Base-by-base conservation (phyloP, 192 early-diverging fungal species). In the Coemansia aciculifera region DNA sequence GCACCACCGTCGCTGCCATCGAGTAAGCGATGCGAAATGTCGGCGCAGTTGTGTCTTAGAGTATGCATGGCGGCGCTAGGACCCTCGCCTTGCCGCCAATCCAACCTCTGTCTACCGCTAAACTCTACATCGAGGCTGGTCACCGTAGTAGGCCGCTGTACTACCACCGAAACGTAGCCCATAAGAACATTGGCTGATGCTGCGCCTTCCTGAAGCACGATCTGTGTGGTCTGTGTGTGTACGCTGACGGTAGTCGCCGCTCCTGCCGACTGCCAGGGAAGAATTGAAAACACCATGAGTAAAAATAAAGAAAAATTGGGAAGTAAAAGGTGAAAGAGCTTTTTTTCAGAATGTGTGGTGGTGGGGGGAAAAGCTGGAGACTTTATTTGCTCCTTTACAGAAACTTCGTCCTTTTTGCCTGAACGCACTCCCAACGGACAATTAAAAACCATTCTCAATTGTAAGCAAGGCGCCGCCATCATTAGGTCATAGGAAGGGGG, bases 191-290 rank as follows among this genome's bases (percentile, higher is more conserved):
- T 75, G 56, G 49, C 38, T 36, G 42, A 34, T 51, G 62, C 51
- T 0, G 49, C 59, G 43, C 64, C 62, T 1, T 52, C 60, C 32
- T 67, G 73, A 0, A 75, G 61, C 19, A 81, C 60, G 15, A 81
- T 69, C 21, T 69, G 67, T 32, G 69, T 75, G 8, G 78, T 81
- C 34, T 65, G 69, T 15, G 78, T 71, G 32, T 75, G 70, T 9
- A 81, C 62, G n/a, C 57, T 72, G 34, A 78, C 23, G 12, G 36
- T 40, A 9, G 61, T 36, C 24, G 62, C 51, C 9, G 62, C 3
- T 6, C 49, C 32, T 39, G 59, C 13, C 57, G 51, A 36, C 23
- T 56, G 27, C 51, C 54, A 57, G 29, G 54, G 54, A 17, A 59
- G 54, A 5, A 62, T 23, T n/a, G 27, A 37, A 21, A 70, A 70